A percentile compares a stretch with the other conserved stretches of the same genome.
Conservation (phyloP, 2,329 filamentous ascomycete genomes). For the Diaporthe citrichinensis region DNA sequence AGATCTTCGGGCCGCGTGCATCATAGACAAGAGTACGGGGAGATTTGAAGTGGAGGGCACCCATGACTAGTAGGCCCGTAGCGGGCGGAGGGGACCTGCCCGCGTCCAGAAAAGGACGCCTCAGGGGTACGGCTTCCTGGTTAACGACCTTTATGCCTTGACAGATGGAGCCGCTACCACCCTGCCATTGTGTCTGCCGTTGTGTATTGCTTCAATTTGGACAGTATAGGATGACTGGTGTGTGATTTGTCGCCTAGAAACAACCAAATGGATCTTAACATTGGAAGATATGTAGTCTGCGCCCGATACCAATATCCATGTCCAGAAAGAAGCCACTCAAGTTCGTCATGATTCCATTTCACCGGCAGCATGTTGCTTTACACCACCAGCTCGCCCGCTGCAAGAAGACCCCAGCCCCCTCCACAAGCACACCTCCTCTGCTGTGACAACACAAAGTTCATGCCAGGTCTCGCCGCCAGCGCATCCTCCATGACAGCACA, state of each 20-base stretch:
- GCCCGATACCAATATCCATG: background rate
- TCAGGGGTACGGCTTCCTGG: background rate
- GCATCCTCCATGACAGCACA: slow-evolving; percentile 76
- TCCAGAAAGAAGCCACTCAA: background rate
- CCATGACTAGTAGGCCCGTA: background rate
- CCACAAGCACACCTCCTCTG: slow-evolving; percentile 70
- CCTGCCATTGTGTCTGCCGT: background rate
- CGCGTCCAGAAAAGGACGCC: slow-evolving; percentile 16
- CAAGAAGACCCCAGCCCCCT: slow-evolving; percentile 65
- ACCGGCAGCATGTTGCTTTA: slow-evolving; percentile 18
- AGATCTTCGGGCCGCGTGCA: background rate
- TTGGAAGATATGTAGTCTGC: background rate
- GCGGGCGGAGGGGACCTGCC: slow-evolving; percentile 25
- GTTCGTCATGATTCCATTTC: background rate
- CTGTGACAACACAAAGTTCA: slow-evolving; percentile 67
- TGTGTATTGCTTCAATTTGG: background rate
- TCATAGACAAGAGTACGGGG: slow-evolving; percentile 7
- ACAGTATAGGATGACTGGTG: background rate
- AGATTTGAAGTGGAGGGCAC: slow-evolving; percentile 3
- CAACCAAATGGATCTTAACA: background rate
- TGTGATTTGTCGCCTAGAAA: background rate
- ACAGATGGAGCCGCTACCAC: background rate
- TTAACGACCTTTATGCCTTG: background rate
- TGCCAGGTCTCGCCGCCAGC: slow-evolving; percentile 61
- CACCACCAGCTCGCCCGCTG: slow-evolving; percentile 41